phyloP scores from a whole-genome alignment of 208 protist genomes.

The Porcisia hertigi region DNA sequence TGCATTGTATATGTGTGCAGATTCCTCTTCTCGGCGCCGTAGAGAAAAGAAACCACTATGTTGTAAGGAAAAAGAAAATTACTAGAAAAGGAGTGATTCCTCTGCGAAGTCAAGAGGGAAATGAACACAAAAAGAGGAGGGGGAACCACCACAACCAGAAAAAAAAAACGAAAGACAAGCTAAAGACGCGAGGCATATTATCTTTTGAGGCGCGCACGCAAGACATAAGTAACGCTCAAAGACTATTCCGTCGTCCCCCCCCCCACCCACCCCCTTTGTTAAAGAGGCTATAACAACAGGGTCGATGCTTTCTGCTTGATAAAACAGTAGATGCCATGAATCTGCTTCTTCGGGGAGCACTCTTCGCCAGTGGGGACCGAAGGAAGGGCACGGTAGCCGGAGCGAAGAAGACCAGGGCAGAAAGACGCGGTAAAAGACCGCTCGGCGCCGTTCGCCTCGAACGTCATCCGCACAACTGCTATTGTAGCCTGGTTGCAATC shows the following conservation, averaged over 20 bases:
- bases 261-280: neutral
- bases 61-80: conserved; percentile 13
- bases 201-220: neutral
- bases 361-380: conserved; percentile 53
- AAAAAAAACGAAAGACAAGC: neutral
- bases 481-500: conserved; percentile 73
- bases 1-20: neutral
- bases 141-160: neutral
- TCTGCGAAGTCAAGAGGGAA: neutral
- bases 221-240: neutral
- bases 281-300: neutral
- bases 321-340: conserved; percentile 72
- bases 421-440: conserved; percentile 73
- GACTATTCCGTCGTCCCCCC: neutral
- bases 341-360: conserved; percentile 33
- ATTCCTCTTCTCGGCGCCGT: neutral
- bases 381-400: conserved; percentile 74
- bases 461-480: conserved; percentile 70
- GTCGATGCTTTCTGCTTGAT: conserved; percentile 34
- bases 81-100: conserved; percentile 13
- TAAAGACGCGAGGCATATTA: neutral
- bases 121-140: neutral
- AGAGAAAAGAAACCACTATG: conserved; percentile 1
- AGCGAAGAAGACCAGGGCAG: conserved; percentile 53
- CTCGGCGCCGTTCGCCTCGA: conserved; percentile 62